phyloP scores from a whole-genome alignment of 2,329 filamentous ascomycete genomes.

The Orbilia blumenaviensis region DNA sequence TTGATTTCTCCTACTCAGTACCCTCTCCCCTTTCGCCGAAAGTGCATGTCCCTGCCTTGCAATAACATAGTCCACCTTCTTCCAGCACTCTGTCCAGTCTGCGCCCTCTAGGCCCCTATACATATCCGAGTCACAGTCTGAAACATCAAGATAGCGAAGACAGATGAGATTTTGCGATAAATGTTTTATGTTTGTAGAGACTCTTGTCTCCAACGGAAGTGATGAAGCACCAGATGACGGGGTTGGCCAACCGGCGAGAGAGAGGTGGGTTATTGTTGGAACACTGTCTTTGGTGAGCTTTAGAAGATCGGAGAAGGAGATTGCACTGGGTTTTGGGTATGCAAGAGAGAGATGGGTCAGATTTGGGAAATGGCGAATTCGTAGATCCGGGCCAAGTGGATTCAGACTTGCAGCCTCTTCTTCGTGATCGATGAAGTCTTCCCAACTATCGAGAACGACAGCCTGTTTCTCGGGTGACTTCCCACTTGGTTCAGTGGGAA shows the following conservation, averaged over 20 bases:
- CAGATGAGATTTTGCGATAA: slow-evolving; percentile 55
- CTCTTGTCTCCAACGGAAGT: not conserved
- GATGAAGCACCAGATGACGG: slow-evolving; percentile 28
- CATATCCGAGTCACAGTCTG: slow-evolving; percentile 50
- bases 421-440: slow-evolving; percentile 42
- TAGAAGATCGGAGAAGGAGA: slow-evolving; percentile 32
- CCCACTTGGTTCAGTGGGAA: not conserved
- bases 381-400: slow-evolving; percentile 14
- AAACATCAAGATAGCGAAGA: slow-evolving; percentile 56
- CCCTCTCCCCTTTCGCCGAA: slow-evolving; percentile 25
- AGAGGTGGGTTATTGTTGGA: slow-evolving; percentile 57
- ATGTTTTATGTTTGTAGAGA: slow-evolving; percentile 43
- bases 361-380: slow-evolving; percentile 51
- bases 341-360: slow-evolving; percentile 57
- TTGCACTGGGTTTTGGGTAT: slow-evolving; percentile 40
- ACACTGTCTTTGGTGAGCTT: slow-evolving; percentile 45
- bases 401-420: slow-evolving; percentile 25
- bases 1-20: slow-evolving; percentile 16
- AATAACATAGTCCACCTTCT: slow-evolving; percentile 55
- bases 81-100: slow-evolving; percentile 56
- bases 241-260: slow-evolving; percentile 55
- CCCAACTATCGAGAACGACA: slow-evolving; percentile 38
- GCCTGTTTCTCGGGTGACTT: slow-evolving; percentile 9
- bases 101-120: slow-evolving; percentile 48
- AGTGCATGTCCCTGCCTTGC: slow-evolving; percentile 50